phyloP scores from a whole-genome alignment of 2,329 filamentous ascomycete species.

The Alternaria triticina region DNA sequence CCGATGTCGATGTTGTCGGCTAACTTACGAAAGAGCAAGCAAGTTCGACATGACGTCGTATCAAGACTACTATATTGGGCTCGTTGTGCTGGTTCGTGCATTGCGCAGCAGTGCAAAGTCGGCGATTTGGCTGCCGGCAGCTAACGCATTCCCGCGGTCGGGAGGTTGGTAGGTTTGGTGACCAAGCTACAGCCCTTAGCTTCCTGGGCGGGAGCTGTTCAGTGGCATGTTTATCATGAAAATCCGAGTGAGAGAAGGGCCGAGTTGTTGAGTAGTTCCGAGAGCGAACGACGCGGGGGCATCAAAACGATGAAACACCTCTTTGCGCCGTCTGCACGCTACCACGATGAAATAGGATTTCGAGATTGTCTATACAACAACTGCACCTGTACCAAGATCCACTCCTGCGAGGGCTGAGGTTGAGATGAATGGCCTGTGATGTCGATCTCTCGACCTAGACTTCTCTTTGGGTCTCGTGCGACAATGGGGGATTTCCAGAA shows the following conservation, averaged over 20 bases:
- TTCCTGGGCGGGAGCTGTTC: background rate
- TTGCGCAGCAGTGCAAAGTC: constrained; percentile 1
- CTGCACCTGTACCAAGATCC: background rate
- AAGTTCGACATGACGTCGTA: background rate
- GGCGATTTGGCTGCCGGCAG: constrained; percentile 7
- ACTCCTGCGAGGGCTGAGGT: background rate
- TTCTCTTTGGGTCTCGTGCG: background rate
- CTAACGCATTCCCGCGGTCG: constrained; percentile 6
- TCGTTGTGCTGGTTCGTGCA: background rate
- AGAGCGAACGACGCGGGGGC: background rate
- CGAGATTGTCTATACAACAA: background rate
- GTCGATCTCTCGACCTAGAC: constrained; percentile 7
- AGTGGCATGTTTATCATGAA: background rate
- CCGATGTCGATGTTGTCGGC: background rate
- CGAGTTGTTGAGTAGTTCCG: constrained; percentile 1
- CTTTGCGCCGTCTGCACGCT: background rate
- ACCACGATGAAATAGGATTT: background rate
- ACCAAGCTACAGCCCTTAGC: constrained; percentile 7
- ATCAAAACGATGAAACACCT: background rate
- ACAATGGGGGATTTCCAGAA: background rate
- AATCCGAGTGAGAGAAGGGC: background rate
- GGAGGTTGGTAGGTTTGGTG: constrained; percentile 2
- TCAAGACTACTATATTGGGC: background rate
- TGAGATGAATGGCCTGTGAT: background rate
- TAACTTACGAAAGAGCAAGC: background rate